Evolutionary conservation across 768 basidiomycete genomes (phyloP).

Genomic region (Tylopilus vinaceipallidus): DNA sequence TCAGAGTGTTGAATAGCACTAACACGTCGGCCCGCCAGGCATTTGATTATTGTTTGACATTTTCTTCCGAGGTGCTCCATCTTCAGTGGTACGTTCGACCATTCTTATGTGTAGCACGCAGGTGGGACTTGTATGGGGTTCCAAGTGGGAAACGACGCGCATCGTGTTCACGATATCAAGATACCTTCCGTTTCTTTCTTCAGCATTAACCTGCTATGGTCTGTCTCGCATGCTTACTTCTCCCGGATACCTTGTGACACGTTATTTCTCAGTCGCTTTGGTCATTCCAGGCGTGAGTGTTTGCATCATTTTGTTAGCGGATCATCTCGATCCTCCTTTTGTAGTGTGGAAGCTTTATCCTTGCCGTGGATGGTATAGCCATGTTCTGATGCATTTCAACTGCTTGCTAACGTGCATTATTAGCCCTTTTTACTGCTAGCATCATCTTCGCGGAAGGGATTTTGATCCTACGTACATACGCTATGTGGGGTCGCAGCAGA

Average conservation of each 20-base stretch:
- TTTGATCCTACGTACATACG: constrained; percentile 28
- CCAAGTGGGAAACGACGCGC: constrained; percentile 23
- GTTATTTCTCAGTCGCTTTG: constrained; percentile 8
- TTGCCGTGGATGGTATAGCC: constrained; percentile 19
- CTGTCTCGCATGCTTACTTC: neutral
- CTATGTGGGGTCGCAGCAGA: constrained; percentile 22
- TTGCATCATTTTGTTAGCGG: neutral
- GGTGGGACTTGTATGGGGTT: constrained; percentile 25
- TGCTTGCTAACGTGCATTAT: neutral
- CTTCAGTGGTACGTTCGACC: neutral
- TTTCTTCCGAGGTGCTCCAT: constrained; percentile 19
- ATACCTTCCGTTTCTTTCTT: constrained; percentile 25
- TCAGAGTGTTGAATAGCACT: neutral
- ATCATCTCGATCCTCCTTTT: neutral
- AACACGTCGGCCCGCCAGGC: constrained; percentile 4
- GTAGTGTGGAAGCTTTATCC: constrained; percentile 21
- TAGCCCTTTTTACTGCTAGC: constrained; percentile 16
- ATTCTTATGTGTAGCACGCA: constrained; percentile 5
- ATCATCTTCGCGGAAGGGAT: constrained; percentile 17
- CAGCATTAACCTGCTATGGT: constrained; percentile 20
- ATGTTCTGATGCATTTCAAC: neutral
- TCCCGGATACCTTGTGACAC: neutral
- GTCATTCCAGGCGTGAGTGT: constrained; percentile 1
- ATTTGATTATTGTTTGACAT: constrained; percentile 25
- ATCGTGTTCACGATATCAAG: constrained; percentile 26